Percentiles rank a stretch among this genome's conserved stretches.
Conservation (phyloP, 768 basidiomycete species). For the Leccinellum rugosiceps region DNA sequence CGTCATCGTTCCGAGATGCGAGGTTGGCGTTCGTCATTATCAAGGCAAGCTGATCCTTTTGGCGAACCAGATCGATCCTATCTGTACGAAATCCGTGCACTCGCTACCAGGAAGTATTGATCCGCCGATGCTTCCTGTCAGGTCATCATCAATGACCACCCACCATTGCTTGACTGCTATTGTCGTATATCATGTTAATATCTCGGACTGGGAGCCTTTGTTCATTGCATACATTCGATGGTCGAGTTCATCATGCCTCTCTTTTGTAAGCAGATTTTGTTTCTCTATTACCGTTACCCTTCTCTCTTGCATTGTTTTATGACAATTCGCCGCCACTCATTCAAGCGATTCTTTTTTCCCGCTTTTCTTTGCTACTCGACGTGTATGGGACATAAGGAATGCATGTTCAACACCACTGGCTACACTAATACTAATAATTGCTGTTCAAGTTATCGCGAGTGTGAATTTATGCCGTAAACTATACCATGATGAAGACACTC, state of each 20-base stretch:
- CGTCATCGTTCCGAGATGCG: constrained; percentile 83
- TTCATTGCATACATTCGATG: constrained; percentile 22
- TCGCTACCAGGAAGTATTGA: constrained; percentile 83
- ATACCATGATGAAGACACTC: constrained; percentile 7
- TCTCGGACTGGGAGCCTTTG: constrained; percentile 18
- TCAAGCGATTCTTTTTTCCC: constrained; percentile 12
- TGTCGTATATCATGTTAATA: constrained; percentile 17
- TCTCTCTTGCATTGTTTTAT: constrained; percentile 27
- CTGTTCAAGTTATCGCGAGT: background rate
- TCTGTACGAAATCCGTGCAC: constrained; percentile 78
- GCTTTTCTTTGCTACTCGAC: constrained; percentile 25
- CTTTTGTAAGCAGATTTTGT: constrained; percentile 27
- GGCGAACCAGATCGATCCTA: constrained; percentile 56
- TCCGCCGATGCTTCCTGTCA: constrained; percentile 3
- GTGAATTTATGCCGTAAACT: background rate
- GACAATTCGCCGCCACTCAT: constrained; percentile 24
- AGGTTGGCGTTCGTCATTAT: constrained; percentile 55
- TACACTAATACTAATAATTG: constrained; percentile 23
- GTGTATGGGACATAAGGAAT: constrained; percentile 37
- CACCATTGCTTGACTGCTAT: background rate
- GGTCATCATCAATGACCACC: constrained; percentile 1
- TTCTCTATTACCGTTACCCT: constrained; percentile 26
- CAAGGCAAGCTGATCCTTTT: constrained; percentile 21
- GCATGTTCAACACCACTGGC: constrained; percentile 29
- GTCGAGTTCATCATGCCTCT: constrained; percentile 21